These are phyloP conservation scores for Geum urbanum DNA, from an alignment of 306 rosid species.

Conservation along the genomic window DNA sequence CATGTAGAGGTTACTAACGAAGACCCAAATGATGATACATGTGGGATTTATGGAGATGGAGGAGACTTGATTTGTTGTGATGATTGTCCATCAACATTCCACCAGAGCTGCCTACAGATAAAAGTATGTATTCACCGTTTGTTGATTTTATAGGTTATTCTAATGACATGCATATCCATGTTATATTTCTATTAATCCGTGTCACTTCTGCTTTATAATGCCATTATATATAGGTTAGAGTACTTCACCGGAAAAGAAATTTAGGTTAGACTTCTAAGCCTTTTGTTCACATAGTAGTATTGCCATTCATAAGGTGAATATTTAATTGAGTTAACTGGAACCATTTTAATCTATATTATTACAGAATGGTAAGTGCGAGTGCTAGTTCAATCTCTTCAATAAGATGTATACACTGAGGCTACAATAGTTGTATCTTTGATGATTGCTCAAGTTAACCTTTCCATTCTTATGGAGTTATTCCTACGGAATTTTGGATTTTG, in stretches of 20 bases:
- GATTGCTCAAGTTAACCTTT: not conserved
- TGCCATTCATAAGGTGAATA: not conserved
- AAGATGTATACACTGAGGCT: not conserved
- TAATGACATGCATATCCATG: not conserved
- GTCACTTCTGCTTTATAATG: not conserved
- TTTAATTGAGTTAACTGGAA: not conserved
- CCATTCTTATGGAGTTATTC: slow-evolving; percentile 4
- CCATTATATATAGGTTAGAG: not conserved
- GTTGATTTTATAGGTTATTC: slow-evolving; percentile 2
- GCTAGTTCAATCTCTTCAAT: not conserved
- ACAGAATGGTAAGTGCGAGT: not conserved
- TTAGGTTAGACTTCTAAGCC: not conserved
- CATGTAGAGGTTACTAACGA: slow-evolving; percentile 64
- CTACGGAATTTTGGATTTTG: too few relatives aligned
- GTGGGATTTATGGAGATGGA: too few relatives aligned
- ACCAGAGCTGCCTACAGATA: too few relatives aligned
- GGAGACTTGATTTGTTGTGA: too few relatives aligned
- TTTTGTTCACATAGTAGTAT: not conserved
- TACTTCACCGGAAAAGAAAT: too few relatives aligned
- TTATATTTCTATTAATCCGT: not conserved
- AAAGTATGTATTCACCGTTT: slow-evolving; percentile 31
- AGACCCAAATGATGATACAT: slow-evolving; percentile 95
- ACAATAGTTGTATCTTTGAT: not conserved
- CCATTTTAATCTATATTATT: not conserved
- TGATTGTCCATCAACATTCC: too few relatives aligned